Conservation (phyloP, 2,329 filamentous ascomycete genomes). For the Hypoxylon sp. region DNA sequence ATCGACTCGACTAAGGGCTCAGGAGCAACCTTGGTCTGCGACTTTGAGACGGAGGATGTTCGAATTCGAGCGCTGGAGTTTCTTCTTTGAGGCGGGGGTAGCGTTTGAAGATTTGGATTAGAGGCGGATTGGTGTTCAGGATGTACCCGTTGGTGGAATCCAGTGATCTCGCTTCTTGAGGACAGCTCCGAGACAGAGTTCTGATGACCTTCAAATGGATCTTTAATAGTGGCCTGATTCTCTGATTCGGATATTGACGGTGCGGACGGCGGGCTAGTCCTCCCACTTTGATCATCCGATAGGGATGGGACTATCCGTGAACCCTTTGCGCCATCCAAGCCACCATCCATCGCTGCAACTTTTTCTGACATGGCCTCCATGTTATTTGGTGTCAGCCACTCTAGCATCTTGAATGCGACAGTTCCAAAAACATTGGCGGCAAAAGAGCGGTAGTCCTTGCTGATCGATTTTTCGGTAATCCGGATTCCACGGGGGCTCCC, state of each 20-base stretch:
- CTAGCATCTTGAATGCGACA: slow-evolving; percentile 75
- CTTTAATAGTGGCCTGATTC: slow-evolving; percentile 9
- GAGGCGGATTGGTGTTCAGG: slow-evolving; percentile 33
- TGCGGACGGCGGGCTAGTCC: slow-evolving; percentile 23
- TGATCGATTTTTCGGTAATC: slow-evolving; percentile 61
- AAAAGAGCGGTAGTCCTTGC: slow-evolving; percentile 70
- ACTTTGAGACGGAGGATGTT: slow-evolving; percentile 47
- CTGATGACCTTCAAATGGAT: slow-evolving; percentile 24
- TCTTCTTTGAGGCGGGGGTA: slow-evolving; percentile 44
- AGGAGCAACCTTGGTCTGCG: slow-evolving; percentile 41
- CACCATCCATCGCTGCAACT: slow-evolving; percentile 45
- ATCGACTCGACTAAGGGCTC: slow-evolving; percentile 45
- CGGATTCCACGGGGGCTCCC: slow-evolving; percentile 49
- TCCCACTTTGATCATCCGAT: slow-evolving; percentile 35
- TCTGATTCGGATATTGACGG: slow-evolving; percentile 26
- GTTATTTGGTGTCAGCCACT: slow-evolving; percentile 75
- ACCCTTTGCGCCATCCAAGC: slow-evolving; percentile 31
- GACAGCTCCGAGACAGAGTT: slow-evolving; percentile 25
- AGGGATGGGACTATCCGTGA: slow-evolving; percentile 46
- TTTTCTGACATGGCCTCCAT: slow-evolving; percentile 62
- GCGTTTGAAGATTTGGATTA: slow-evolving; percentile 23
- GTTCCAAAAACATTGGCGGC: slow-evolving; percentile 74
- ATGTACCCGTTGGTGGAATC: slow-evolving; percentile 28
- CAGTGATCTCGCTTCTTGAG: slow-evolving; percentile 31
- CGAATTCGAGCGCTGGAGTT: slow-evolving; percentile 50